These are phyloP conservation scores for Retiboletus flavoniger DNA, from an alignment of 1,284 basidiomycete species.

Conservation along the genomic window DNA sequence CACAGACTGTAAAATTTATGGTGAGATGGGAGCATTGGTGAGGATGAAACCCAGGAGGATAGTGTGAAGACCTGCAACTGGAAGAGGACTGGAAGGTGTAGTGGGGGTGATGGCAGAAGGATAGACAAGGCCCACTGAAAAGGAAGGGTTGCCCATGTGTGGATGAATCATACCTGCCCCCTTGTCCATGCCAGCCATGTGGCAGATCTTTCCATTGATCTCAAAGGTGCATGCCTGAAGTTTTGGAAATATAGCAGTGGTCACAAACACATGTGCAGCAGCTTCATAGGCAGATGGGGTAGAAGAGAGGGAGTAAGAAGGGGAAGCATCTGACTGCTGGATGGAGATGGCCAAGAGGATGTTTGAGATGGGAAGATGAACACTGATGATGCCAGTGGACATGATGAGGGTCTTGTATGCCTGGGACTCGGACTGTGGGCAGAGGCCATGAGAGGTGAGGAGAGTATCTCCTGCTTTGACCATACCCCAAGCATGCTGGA, in stretches of 20 bases:
- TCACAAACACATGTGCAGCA: conserved; percentile 94
- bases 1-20: conserved; percentile 80
- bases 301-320: conserved; percentile 46
- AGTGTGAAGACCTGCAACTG: conserved; percentile 70
- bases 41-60: conserved; percentile 91
- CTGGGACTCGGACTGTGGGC: conserved; percentile 10
- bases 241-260: conserved; percentile 99
- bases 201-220: conserved; percentile 66
- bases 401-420: conserved; percentile 80
- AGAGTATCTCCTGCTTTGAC: conserved; percentile 73
- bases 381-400: conserved; percentile 98
- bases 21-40: conserved; percentile 88
- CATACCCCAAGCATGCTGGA: conserved; percentile 89
- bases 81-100: conserved; percentile 30
- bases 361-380: conserved; percentile 83
- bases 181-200: conserved; percentile 95
- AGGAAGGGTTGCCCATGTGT: conserved; percentile 68
- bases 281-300: conserved; percentile 80
- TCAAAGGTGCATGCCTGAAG: conserved; percentile 80
- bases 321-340: conserved; percentile 40
- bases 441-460: conserved; percentile 39
- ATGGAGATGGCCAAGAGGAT: conserved; percentile 69
- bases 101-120: conserved; percentile 18
- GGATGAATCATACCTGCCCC: conserved; percentile 99
- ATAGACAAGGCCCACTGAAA: conserved; percentile 40